Percentiles rank a stretch among this genome's conserved stretches.
These are phyloP conservation scores for Dryadomyces quercus-mongolicae DNA, from an alignment of 2,329 filamentous ascomycete species.

Conservation along the genomic window DNA sequence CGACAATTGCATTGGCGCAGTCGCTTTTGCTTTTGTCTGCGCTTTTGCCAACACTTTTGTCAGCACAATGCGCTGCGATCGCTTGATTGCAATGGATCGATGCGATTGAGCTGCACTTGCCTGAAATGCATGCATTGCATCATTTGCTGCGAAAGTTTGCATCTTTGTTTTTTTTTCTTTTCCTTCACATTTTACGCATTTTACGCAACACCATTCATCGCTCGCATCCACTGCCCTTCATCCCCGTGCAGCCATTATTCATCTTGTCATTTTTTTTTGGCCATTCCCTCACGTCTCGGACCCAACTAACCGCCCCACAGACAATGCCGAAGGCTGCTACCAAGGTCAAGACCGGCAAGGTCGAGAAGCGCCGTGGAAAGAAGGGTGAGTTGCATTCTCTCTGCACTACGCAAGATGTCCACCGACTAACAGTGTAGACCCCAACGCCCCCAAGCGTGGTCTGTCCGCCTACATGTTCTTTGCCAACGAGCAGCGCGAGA, in stretches of 20 bases:
- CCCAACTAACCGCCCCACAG: too few relatives aligned
- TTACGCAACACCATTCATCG: too few relatives aligned
- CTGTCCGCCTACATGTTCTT: conserved; percentile 99
- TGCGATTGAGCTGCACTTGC: background rate
- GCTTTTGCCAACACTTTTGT: conserved; percentile 8
- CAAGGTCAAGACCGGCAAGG: conserved; percentile 41
- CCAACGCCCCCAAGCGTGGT: conserved; percentile 97
- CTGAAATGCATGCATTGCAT: too few relatives aligned
- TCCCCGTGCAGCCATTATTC: too few relatives aligned
- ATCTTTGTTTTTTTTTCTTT: too few relatives aligned
- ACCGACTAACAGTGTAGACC: conserved; percentile 43
- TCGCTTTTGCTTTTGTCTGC: conserved; percentile 5
- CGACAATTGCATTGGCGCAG: conserved; percentile 2
- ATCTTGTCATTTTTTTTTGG: background rate
- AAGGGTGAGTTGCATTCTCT: conserved; percentile 38
- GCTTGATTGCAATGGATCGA: too few relatives aligned
- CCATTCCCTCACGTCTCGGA: background rate
- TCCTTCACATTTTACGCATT: too few relatives aligned
- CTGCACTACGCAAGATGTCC: background rate
- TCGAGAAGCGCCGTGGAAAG: conserved; percentile 43
- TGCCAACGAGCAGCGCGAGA: conserved; percentile 97
- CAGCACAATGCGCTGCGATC: background rate
- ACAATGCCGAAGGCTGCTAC: conserved; percentile 49
- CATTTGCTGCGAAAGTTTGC: too few relatives aligned
- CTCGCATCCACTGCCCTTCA: background rate